Percentiles rank a stretch among this genome's conserved stretches.
Evolutionary conservation across 2,329 filamentous ascomycete genomes (phyloP).

Genomic region (Chaetomium strumarium): DNA sequence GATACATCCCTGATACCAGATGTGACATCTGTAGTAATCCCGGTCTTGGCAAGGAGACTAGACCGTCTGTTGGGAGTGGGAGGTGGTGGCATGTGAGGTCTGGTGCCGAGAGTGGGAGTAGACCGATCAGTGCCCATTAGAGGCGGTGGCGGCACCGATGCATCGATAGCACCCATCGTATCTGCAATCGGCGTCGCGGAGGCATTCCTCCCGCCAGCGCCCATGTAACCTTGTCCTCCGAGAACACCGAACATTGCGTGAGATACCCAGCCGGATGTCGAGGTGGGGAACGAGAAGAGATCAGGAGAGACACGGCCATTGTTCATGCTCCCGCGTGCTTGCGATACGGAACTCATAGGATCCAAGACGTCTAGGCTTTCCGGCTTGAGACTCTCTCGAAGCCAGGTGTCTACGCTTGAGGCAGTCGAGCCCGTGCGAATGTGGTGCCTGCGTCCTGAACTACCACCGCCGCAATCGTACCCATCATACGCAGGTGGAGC

Average conservation of each 20-base stretch:
- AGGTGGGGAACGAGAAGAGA: constrained; percentile 47
- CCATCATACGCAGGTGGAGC: constrained; percentile 31
- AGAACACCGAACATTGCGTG: constrained; percentile 42
- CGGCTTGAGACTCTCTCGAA: constrained; percentile 47
- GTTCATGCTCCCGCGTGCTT: constrained; percentile 14
- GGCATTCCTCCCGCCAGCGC: constrained; percentile 23
- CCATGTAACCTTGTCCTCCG: constrained; percentile 31
- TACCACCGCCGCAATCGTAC: constrained; percentile 39
- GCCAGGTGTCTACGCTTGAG: constrained; percentile 53
- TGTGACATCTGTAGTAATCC: constrained; percentile 25
- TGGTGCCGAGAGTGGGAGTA: constrained; percentile 23
- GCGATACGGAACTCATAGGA: constrained; percentile 24
- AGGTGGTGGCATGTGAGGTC: constrained; percentile 37
- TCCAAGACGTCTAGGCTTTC: constrained; percentile 24
- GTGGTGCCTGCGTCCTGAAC: constrained; percentile 27
- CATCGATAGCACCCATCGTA: constrained; percentile 40
- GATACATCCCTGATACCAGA: constrained; percentile 20
- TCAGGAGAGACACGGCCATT: constrained; percentile 42
- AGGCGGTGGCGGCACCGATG: constrained; percentile 38
- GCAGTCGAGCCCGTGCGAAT: constrained; percentile 40
- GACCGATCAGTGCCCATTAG: constrained; percentile 34
- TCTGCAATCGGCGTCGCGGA: constrained; percentile 26
- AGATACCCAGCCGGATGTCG: constrained; percentile 40
- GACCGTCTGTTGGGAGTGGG: constrained; percentile 49
- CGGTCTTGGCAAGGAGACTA: constrained; percentile 46